These are phyloP conservation scores for Globisporangium nagaii DNA, from an alignment of 352 stramenopile species.

Conservation along the genomic window DNA sequence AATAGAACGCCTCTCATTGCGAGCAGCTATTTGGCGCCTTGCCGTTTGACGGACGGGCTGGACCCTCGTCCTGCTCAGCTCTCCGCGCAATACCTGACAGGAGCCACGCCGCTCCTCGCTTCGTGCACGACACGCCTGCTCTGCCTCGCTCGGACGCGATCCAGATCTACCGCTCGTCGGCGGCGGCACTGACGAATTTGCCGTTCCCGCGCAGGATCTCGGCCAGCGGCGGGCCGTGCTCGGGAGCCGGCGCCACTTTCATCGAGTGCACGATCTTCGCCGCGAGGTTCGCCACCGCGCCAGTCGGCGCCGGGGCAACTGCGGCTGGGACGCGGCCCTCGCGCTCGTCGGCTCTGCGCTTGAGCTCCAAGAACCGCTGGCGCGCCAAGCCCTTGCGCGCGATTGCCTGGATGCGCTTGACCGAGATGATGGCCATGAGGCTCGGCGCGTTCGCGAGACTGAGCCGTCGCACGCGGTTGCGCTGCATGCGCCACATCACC, in stretches of 20 bases:
- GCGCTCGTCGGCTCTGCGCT: background rate
- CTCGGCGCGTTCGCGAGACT: slow-evolving; percentile 14
- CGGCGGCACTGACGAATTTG: no score
- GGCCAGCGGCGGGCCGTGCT: background rate
- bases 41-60: no score
- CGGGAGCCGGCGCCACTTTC: slow-evolving; percentile 9
- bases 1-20: no score
- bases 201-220: background rate
- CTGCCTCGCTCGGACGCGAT: no score
- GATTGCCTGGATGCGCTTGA: slow-evolving; percentile 31
- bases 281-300: slow-evolving; percentile 1
- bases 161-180: no score
- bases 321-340: background rate
- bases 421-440: slow-evolving; percentile 23
- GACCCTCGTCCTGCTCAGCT: no score
- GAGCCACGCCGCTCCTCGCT: no score
- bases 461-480: slow-evolving; percentile 6
- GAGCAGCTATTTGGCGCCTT: no score
- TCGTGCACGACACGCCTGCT: no score
- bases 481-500: slow-evolving; percentile 12
- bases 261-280: slow-evolving; percentile 11
- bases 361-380: slow-evolving; percentile 20
- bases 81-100: no score
- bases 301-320: background rate
- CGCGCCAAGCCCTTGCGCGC: slow-evolving; percentile 18